Percentiles rank a stretch among this genome's conserved stretches.
phyloP scores from a whole-genome alignment of 169 alveolate species.

The Neospora caninum region DNA sequence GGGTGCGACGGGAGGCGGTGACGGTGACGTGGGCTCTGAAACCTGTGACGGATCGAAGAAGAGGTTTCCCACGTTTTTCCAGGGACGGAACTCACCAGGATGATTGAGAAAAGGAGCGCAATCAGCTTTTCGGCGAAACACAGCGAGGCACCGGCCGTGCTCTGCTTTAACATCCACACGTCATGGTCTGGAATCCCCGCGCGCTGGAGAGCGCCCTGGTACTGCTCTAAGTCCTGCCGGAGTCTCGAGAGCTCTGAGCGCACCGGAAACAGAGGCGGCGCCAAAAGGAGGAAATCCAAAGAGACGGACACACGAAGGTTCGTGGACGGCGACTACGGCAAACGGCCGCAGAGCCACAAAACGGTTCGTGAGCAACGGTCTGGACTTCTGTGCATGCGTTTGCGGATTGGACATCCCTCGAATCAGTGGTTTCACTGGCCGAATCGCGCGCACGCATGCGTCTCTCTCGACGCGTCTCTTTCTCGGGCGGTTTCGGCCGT shows the following conservation, averaged over 20 bases:
- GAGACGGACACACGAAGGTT: no score
- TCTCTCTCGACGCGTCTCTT: no score
- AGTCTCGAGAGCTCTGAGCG: conserved; percentile 75
- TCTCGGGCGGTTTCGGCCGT: neutral
- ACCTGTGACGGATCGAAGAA: no score
- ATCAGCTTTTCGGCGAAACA: conserved; percentile 78
- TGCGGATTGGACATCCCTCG: no score
- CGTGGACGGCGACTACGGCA: no score
- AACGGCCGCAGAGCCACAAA: no score
- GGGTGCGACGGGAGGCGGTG: no score
- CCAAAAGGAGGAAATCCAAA: neutral
- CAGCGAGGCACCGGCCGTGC: conserved; percentile 87
- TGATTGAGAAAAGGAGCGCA: conserved; percentile 75
- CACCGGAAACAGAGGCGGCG: neutral
- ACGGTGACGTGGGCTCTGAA: no score
- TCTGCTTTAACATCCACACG: conserved; percentile 90
- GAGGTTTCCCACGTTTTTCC: neutral
- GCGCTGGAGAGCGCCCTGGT: conserved; percentile 79
- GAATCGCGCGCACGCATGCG: no score
- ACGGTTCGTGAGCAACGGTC: no score
- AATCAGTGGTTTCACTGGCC: no score
- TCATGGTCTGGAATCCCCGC: conserved; percentile 87
- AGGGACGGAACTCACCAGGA: conserved; percentile 45
- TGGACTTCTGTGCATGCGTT: no score
- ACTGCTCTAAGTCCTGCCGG: conserved; percentile 79